Percentiles rank a stretch among this genome's conserved stretches.
These are phyloP conservation scores for Candida silvicultrix DNA, from an alignment of 805 yeast species.

Conservation along the genomic window DNA sequence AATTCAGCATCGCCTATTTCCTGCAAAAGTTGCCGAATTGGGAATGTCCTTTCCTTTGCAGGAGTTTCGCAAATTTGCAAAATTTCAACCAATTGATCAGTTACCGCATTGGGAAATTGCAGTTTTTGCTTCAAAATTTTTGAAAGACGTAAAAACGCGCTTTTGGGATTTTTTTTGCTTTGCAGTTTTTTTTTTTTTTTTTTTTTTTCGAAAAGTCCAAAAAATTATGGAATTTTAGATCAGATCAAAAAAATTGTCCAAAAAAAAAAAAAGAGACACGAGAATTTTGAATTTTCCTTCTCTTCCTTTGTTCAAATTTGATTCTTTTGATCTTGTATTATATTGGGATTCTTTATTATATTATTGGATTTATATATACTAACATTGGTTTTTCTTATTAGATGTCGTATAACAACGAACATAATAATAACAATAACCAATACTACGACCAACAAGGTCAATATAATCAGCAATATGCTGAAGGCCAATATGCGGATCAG, in stretches of 20 bases:
- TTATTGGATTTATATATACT: background rate
- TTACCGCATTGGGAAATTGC: background rate
- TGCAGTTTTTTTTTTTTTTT: too few species aligned
- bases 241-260: background rate
- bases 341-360: background rate
- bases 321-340: background rate
- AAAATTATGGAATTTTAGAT: background rate
- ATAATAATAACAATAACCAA: background rate
- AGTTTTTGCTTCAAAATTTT: too few species aligned
- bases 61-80: background rate
- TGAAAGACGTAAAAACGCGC: too few species aligned
- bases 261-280: background rate
- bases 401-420: conserved; percentile 1
- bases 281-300: background rate
- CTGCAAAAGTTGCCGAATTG: background rate
- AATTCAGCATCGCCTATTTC: background rate
- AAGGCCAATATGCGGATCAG: conserved; percentile 26
- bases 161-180: background rate
- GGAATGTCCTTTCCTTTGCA: background rate
- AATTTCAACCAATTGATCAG: background rate
- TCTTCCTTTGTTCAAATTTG: background rate
- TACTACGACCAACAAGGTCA: conserved; percentile 29
- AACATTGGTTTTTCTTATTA: background rate
- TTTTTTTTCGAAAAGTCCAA: background rate
- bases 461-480: conserved; percentile 21